Base-by-base conservation (phyloP, 2,329 filamentous ascomycete species). In the Aspergillus sclerotialis region DNA sequence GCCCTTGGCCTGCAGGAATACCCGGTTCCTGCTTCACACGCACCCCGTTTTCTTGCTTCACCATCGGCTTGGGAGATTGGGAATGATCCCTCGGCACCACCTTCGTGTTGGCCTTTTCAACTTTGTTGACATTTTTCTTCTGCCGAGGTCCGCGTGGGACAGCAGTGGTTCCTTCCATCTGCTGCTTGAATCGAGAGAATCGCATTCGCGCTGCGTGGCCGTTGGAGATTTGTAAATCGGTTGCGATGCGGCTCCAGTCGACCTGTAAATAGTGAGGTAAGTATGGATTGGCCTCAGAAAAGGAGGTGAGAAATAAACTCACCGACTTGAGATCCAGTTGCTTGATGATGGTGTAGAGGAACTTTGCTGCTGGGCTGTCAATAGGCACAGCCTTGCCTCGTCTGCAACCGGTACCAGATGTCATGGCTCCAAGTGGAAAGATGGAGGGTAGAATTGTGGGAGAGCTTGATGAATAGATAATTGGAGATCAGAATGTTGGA, bases 151-250 rank as follows among this genome's bases (percentile, higher is more conserved):
- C 31, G 24, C 46, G 43, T 5, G 50, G 42, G 9, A 38, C 42
- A 4, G 50, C 50, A 7, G 51, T 43, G 3, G 49, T 56, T 10
- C 66, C 67, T 39, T 76, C 72, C 60, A 73, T 71, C 30, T 73
- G 68, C 35, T 67, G 61, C 38, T 63, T 67, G 53, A 75, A 74
- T 23, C 72, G 68, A 14, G 67, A 70, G 49, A 68, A 76, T 17
- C 73, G 66, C 72, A 76, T 76, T 25, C 72, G 68, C 10, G 72
- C 72, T 3, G 72, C 72, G 45, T 76, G 73, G 24, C 71, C 73
- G 34, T 75, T 76, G 23, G 68, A 70, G 35, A 76, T 72, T 28
- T 67, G 66, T 9, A 70, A 54, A 30, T 70, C 56, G 3, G 52
- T 53, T 10, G 72, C 72, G 11, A 76, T 69, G 25, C 60, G 48